Percentiles rank a stretch among this genome's conserved stretches.
These are phyloP conservation scores for Entomortierella lignicola DNA, from an alignment of 192 early-diverging fungal species.

Conservation along the genomic window DNA sequence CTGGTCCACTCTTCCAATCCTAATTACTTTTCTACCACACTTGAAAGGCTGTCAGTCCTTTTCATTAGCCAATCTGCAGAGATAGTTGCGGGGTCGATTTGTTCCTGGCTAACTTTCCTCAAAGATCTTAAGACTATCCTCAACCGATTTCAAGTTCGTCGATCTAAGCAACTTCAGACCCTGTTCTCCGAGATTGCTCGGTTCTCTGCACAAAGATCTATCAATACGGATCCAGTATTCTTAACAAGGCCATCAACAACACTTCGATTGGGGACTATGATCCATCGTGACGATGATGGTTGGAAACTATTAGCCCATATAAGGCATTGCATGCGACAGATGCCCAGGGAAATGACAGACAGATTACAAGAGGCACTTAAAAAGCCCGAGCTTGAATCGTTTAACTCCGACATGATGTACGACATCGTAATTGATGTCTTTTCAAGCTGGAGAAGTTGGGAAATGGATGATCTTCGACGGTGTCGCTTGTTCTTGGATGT, in stretches of 20 bases:
- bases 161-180: conserved; percentile 65
- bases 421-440: conserved; percentile 58
- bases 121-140: conserved; percentile 66
- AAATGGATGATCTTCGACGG: conserved; percentile 61
- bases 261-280: conserved; percentile 69
- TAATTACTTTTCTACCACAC: conserved; percentile 58
- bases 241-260: conserved; percentile 72
- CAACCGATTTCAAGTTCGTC: conserved; percentile 58
- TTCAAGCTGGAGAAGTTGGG: conserved; percentile 72
- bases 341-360: conserved; percentile 47
- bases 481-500: conserved; percentile 62
- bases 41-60: conserved; percentile 60
- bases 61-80: conserved; percentile 79
- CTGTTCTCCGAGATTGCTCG: conserved; percentile 66
- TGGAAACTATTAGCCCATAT: conserved; percentile 82
- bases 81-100: conserved; percentile 74
- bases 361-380: conserved; percentile 58
- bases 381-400: conserved; percentile 52
- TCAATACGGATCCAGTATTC: conserved; percentile 73
- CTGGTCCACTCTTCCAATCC: conserved; percentile 61
- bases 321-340: conserved; percentile 65
- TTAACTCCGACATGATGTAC: conserved; percentile 59
- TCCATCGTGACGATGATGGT: conserved; percentile 74
- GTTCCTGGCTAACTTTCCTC: conserved; percentile 73
- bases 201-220: conserved; percentile 51